Evolutionary conservation across 2,329 filamentous ascomycete species (phyloP).

Genomic region (Talaromyces pinophilus): DNA sequence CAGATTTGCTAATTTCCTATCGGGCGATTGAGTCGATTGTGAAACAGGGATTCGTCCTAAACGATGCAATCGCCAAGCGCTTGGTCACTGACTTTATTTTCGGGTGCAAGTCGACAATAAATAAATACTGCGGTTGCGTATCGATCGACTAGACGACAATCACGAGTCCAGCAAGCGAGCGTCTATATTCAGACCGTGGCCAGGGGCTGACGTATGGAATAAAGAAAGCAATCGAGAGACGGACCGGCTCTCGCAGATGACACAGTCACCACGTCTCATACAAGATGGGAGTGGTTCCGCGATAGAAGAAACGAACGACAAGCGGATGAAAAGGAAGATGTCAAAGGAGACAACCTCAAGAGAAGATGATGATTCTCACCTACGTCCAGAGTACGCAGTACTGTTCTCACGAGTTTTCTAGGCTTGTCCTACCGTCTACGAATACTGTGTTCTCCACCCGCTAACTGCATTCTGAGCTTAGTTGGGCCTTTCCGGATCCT

Average conservation of each 20-base stretch:
- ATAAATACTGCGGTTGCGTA: neutral
- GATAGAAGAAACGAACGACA: constrained; percentile 30
- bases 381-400: neutral
- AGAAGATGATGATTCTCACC: neutral
- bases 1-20: constrained; percentile 1
- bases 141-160: constrained; percentile 26
- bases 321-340: constrained; percentile 20
- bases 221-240: constrained; percentile 32
- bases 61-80: neutral
- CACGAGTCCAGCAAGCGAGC: constrained; percentile 31
- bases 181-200: constrained; percentile 23
- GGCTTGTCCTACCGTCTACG: constrained; percentile 15
- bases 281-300: constrained; percentile 27
- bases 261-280: constrained; percentile 36
- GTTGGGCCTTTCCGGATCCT: constrained; percentile 10
- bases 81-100: neutral
- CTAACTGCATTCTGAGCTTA: constrained; percentile 19
- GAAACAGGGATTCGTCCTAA: neutral
- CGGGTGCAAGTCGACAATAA: neutral
- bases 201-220: constrained; percentile 22
- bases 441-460: constrained; percentile 17
- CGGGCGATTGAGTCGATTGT: neutral
- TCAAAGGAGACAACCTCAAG: neutral
- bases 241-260: constrained; percentile 35
- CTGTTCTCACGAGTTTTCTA: constrained; percentile 18